phyloP scores from a whole-genome alignment of 2,329 filamentous ascomycete genomes.

The Ceratocystiopsis sp. region DNA sequence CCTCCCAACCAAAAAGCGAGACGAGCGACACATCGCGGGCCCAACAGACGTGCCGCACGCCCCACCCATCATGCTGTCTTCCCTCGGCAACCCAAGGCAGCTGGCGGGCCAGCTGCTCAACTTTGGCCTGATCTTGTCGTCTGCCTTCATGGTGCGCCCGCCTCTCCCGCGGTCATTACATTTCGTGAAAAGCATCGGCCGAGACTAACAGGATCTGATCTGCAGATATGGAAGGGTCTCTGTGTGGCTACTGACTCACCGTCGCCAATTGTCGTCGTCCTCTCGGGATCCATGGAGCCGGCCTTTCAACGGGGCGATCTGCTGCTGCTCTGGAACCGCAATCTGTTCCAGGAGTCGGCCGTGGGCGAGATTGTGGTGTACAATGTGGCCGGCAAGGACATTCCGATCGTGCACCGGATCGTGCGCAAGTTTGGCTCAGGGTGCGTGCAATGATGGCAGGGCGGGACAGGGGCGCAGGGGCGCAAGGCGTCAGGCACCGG shows the following conservation, averaged over 20 bases:
- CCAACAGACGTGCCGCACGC: not conserved
- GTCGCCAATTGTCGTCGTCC: conserved; percentile 67
- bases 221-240: conserved; percentile 70
- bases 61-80: conserved; percentile 42
- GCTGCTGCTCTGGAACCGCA: conserved; percentile 61
- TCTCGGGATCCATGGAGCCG: conserved; percentile 71
- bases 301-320: conserved; percentile 67
- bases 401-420: conserved; percentile 90
- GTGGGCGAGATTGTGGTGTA: conserved; percentile 40
- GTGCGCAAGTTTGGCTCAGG: conserved; percentile 55
- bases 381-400: conserved; percentile 84
- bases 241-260: conserved; percentile 61
- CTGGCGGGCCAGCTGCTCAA: conserved; percentile 69
- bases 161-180: not conserved
- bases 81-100: conserved; percentile 61
- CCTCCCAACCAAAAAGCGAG: too few species aligned
- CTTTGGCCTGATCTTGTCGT: conserved; percentile 78
- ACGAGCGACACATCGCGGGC: too few species aligned
- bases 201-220: too few species aligned
- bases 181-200: too few species aligned
- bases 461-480: not conserved
- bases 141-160: conserved; percentile 65
- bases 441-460: conserved; percentile 18
- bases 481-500: too few species aligned
- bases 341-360: conserved; percentile 35